Percentiles rank a stretch among this genome's conserved stretches.
These are phyloP conservation scores for Achaetomium macrosporum DNA, from an alignment of 2,329 filamentous ascomycete species.

Conservation along the genomic window DNA sequence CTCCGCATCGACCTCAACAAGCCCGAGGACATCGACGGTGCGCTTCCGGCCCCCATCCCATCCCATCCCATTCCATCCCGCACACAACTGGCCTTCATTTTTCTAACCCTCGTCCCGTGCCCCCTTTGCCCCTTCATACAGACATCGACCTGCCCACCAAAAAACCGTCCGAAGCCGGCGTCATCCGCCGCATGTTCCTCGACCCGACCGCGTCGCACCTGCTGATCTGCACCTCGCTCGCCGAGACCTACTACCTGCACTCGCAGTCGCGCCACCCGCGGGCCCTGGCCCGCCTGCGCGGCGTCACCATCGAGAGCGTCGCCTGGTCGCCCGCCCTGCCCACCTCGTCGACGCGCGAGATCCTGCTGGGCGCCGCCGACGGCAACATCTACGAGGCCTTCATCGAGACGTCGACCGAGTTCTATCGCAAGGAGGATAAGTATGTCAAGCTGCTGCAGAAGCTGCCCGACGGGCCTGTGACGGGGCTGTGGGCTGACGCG, in stretches of 20 bases:
- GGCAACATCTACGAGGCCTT: slow-evolving; percentile 93
- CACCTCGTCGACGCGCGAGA: slow-evolving; percentile 90
- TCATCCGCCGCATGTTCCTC: slow-evolving; percentile 94
- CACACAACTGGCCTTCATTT: too few relatives aligned
- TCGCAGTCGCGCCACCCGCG: slow-evolving; percentile 88
- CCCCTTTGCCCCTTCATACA: slow-evolving; percentile 32
- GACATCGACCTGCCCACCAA: slow-evolving; percentile 90
- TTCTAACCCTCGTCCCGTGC: not conserved
- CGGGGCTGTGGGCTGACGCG: slow-evolving; percentile 77
- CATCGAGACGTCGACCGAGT: slow-evolving; percentile 90
- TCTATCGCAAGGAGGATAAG: slow-evolving; percentile 91
- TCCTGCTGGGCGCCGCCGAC: slow-evolving; percentile 84
- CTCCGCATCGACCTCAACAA: slow-evolving; percentile 90
- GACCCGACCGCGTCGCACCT: slow-evolving; percentile 95
- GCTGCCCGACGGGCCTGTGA: slow-evolving; percentile 74
- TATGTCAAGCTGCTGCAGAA: slow-evolving; percentile 82
- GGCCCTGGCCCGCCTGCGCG: slow-evolving; percentile 72
- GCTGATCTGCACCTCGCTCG: slow-evolving; percentile 81
- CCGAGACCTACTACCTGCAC: slow-evolving; percentile 97
- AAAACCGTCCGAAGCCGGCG: slow-evolving; percentile 81
- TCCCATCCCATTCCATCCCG: not conserved
- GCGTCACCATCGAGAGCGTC: slow-evolving; percentile 79
- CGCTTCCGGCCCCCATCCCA: slow-evolving; percentile 15
- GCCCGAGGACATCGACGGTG: slow-evolving; percentile 90
- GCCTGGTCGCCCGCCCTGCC: slow-evolving; percentile 93